These are phyloP conservation scores for Aureobasidium sp. DNA, from an alignment of 2,329 filamentous ascomycete genomes.

Conservation along the genomic window DNA sequence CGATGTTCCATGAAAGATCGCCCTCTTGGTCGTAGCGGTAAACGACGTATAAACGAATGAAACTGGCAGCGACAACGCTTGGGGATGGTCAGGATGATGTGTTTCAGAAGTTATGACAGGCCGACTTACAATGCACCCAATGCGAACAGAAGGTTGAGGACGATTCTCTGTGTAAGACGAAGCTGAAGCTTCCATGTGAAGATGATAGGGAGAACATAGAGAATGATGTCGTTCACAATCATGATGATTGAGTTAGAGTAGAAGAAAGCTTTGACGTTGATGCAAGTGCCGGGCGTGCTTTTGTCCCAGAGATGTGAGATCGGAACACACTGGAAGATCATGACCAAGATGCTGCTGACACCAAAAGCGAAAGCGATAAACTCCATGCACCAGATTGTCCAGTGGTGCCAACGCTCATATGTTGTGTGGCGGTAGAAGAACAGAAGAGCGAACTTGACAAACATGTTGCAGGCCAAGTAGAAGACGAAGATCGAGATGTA, in stretches of 20 bases:
- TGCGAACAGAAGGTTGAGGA: conserved; percentile 29
- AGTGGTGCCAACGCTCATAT: conserved; percentile 21
- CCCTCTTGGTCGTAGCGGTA: conserved; percentile 22
- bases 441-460: conserved; percentile 35
- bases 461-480: conserved; percentile 36
- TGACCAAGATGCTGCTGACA: conserved; percentile 28
- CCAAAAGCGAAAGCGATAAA: conserved; percentile 31
- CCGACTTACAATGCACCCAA: conserved; percentile 27
- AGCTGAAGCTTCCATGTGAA: conserved; percentile 33
- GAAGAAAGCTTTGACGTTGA: conserved; percentile 31
- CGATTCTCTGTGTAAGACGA: conserved; percentile 27
- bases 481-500: conserved; percentile 28
- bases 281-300: conserved; percentile 26
- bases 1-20: conserved; percentile 22
- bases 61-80: conserved; percentile 27
- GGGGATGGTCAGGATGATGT: neutral
- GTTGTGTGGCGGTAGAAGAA: conserved; percentile 35
- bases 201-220: conserved; percentile 34
- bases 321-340: conserved; percentile 32
- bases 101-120: neutral
- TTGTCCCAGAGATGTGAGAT: conserved; percentile 29
- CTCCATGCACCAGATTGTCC: conserved; percentile 30
- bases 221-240: conserved; percentile 32
- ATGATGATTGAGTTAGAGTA: conserved; percentile 31
- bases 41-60: conserved; percentile 24